Percentiles rank a stretch among this genome's conserved stretches.
phyloP scores from a whole-genome alignment of 257 asterid species.

The Apocynum venetum region DNA sequence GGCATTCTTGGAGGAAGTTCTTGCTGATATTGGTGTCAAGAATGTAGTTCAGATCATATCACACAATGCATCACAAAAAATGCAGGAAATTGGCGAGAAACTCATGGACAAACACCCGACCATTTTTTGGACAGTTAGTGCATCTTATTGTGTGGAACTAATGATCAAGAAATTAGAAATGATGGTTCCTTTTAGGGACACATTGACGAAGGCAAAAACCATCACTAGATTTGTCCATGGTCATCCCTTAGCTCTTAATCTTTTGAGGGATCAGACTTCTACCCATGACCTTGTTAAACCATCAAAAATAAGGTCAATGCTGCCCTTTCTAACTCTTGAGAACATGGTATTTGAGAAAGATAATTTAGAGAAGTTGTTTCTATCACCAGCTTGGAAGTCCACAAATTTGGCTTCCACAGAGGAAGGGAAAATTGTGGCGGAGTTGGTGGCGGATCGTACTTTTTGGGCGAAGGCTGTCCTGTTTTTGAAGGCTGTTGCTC shows the following conservation, averaged over 20 bases:
- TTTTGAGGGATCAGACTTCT: conserved; percentile 21
- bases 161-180: conserved; percentile 42
- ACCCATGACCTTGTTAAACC: conserved; percentile 24
- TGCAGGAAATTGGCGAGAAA: conserved; percentile 42
- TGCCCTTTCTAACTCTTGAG: conserved; percentile 46
- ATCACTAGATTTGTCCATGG: conserved; percentile 36
- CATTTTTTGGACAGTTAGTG: conserved; percentile 54
- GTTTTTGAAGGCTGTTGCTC: conserved; percentile 22
- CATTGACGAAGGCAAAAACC: conserved; percentile 37
- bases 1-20: conserved; percentile 24
- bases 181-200: conserved; percentile 21
- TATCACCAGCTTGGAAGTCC: conserved; percentile 23
- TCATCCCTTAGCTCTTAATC: conserved; percentile 22
- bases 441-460: conserved; percentile 28
- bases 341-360: conserved; percentile 34
- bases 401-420: conserved; percentile 13
- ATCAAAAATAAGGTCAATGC: conserved; percentile 21
- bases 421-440: conserved; percentile 36
- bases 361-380: conserved; percentile 25
- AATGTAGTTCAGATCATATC: conserved; percentile 46
- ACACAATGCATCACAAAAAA: conserved; percentile 36
- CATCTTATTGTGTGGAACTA: conserved; percentile 51
- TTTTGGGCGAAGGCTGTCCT: conserved; percentile 45
- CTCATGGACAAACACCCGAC: conserved; percentile 31
- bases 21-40: conserved; percentile 35